Percentiles rank a stretch among this genome's conserved stretches.
Evolutionary conservation across 2,329 filamentous ascomycete genomes (phyloP).

Genomic region (Ophiostoma angusticollis): DNA sequence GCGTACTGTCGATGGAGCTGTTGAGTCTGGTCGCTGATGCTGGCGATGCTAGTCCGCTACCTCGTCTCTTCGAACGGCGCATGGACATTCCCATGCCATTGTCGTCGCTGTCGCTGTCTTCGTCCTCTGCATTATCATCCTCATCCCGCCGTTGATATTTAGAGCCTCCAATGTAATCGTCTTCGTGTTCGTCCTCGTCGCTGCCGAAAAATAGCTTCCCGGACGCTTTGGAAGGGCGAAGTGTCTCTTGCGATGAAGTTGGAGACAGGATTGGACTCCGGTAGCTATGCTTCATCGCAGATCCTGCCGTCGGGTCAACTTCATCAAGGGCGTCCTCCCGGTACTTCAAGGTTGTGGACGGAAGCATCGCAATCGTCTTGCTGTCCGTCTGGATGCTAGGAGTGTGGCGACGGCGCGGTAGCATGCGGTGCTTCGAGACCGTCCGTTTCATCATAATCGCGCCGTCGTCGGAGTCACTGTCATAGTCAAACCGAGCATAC

Average conservation of each 20-base stretch:
- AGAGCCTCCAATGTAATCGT: too few species aligned
- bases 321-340: slow-evolving; percentile 62
- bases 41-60: slow-evolving; percentile 5
- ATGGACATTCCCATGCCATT: slow-evolving; percentile 12
- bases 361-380: slow-evolving; percentile 79
- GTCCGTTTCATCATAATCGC: slow-evolving; percentile 71
- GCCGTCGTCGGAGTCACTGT: slow-evolving; percentile 62
- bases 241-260: slow-evolving; percentile 70
- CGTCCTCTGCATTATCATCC: slow-evolving; percentile 10
- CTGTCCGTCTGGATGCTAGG: slow-evolving; percentile 41
- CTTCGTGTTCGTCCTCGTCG: slow-evolving; percentile 46
- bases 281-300: slow-evolving; percentile 48
- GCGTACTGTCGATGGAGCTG: background rate
- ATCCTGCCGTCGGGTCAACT: slow-evolving; percentile 30
- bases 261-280: slow-evolving; percentile 47
- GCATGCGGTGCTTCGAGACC: slow-evolving; percentile 41
- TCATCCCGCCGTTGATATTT: background rate
- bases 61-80: slow-evolving; percentile 2
- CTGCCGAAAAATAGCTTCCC: slow-evolving; percentile 52
- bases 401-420: slow-evolving; percentile 34
- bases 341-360: slow-evolving; percentile 78
- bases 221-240: slow-evolving; percentile 56
- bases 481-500: slow-evolving; percentile 24
- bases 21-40: slow-evolving; percentile 10
- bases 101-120: slow-evolving; percentile 13